These are phyloP conservation scores for Phoma sp. DNA, from an alignment of 2,329 filamentous ascomycete species.

Conservation along the genomic window DNA sequence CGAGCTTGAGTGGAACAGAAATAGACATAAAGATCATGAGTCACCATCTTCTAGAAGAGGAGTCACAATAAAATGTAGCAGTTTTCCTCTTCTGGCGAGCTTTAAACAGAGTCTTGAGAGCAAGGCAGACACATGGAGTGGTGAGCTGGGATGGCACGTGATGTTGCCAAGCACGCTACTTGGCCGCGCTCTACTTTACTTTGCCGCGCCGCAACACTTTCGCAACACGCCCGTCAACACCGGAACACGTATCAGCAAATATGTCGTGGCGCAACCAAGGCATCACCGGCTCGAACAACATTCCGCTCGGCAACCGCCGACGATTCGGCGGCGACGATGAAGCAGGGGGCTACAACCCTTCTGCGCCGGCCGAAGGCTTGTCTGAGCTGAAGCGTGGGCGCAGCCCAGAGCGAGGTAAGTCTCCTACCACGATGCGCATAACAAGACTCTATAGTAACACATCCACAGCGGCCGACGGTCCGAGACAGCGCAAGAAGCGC, in stretches of 20 bases:
- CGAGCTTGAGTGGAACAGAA: no score
- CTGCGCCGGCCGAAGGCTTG: slow-evolving; percentile 53
- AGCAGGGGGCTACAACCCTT: slow-evolving; percentile 54
- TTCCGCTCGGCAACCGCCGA: slow-evolving; percentile 84
- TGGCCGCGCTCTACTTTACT: slow-evolving; percentile 3
- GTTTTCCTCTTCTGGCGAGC: no score
- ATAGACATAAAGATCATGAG: no score
- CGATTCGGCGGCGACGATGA: slow-evolving; percentile 73
- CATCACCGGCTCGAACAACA: slow-evolving; percentile 98
- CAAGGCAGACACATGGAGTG: background rate
- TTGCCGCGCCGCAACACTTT: slow-evolving; percentile 11
- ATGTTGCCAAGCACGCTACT: background rate
- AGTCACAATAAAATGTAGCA: no score
- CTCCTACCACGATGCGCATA: background rate
- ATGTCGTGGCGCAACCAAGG: slow-evolving; percentile 76
- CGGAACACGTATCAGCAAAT: slow-evolving; percentile 23
- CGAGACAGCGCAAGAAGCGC: slow-evolving; percentile 93
- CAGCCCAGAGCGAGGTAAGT: slow-evolving; percentile 81
- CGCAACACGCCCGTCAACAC: slow-evolving; percentile 21
- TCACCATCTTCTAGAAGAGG: no score
- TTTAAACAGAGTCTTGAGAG: no score
- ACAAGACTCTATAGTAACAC: slow-evolving; percentile 18
- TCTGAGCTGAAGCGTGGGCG: slow-evolving; percentile 81
- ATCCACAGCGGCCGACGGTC: slow-evolving; percentile 66
- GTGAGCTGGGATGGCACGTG: slow-evolving; percentile 2